Conservation (phyloP, 2,329 filamentous ascomycete species). For the Pseudopithomyces chartarum region DNA sequence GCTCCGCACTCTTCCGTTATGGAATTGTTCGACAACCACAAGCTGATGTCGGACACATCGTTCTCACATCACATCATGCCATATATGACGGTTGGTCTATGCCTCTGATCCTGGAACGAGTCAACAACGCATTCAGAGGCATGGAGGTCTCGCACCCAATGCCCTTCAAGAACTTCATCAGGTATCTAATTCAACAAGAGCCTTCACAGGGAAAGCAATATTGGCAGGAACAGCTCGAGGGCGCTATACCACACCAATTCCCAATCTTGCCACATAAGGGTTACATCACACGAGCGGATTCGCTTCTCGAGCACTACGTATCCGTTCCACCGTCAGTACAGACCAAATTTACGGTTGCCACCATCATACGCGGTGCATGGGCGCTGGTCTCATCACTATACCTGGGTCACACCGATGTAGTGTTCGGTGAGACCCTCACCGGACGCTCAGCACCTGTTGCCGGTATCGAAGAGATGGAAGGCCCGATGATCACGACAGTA, state of each 20-base stretch:
- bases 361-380: slow-evolving; percentile 65
- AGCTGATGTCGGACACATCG: slow-evolving; percentile 45
- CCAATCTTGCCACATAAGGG: slow-evolving; percentile 53
- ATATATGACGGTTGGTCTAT: slow-evolving; percentile 57
- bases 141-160: slow-evolving; percentile 31
- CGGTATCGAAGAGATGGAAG: slow-evolving; percentile 60
- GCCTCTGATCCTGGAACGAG: slow-evolving; percentile 41
- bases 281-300: slow-evolving; percentile 56
- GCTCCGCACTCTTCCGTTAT: slow-evolving; percentile 45
- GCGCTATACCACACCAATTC: slow-evolving; percentile 55
- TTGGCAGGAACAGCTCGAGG: slow-evolving; percentile 54
- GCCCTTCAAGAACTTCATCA: slow-evolving; percentile 56
- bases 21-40: slow-evolving; percentile 36
- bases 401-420: slow-evolving; percentile 57
- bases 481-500: slow-evolving; percentile 66
- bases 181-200: slow-evolving; percentile 52
- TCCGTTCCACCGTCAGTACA: slow-evolving; percentile 36
- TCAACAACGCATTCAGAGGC: slow-evolving; percentile 38
- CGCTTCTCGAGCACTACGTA: slow-evolving; percentile 56
- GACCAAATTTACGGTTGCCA: slow-evolving; percentile 53
- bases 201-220: slow-evolving; percentile 49
- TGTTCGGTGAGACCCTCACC: slow-evolving; percentile 65
- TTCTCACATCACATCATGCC: slow-evolving; percentile 58
- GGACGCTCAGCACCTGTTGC: slow-evolving; percentile 56
- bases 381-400: slow-evolving; percentile 62